phyloP scores from a whole-genome alignment of 1,284 basidiomycete species.

The Phaffia rhodozyma region DNA sequence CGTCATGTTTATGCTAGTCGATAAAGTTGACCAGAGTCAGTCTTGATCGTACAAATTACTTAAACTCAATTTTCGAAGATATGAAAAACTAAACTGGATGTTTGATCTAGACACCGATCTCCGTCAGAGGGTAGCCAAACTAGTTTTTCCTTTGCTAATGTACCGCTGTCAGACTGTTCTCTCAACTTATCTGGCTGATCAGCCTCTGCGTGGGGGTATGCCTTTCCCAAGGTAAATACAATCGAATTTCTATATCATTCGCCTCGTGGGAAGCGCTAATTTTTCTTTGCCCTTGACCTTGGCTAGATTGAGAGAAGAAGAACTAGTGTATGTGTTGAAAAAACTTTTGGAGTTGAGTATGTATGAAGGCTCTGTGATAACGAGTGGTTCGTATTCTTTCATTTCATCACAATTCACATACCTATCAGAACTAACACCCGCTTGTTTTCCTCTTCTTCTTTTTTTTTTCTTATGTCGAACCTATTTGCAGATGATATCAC shows the following conservation, averaged over 20 bases:
- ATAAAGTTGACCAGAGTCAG: constrained; percentile 42
- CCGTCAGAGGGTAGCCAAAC: constrained; percentile 53
- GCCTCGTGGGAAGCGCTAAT: constrained; percentile 4
- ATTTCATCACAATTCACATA: constrained; percentile 41
- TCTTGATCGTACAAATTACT: constrained; percentile 5
- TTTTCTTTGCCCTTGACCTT: neutral
- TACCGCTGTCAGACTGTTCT: constrained; percentile 58
- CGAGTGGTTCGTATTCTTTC: constrained; percentile 33
- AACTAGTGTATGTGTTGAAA: constrained; percentile 68
- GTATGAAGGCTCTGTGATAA: constrained; percentile 40
- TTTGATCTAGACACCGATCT: constrained; percentile 44
- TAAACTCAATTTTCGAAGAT: neutral
- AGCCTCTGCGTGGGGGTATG: constrained; percentile 61
- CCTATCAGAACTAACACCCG: neutral
- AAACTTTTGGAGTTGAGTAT: constrained; percentile 26
- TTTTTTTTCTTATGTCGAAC: neutral
- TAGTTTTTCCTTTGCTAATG: constrained; percentile 57
- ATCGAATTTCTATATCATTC: constrained; percentile 14
- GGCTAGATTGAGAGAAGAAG: constrained; percentile 69
- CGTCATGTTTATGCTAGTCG: constrained; percentile 47
- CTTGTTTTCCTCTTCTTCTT: constrained; percentile 1
- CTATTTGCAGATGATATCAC: constrained; percentile 1
- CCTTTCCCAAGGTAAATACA: constrained; percentile 68
- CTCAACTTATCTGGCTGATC: constrained; percentile 65
- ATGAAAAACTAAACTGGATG: constrained; percentile 7